Base-by-base conservation (phyloP, 2,329 filamentous ascomycete genomes). In the Exophiala bonariae region DNA sequence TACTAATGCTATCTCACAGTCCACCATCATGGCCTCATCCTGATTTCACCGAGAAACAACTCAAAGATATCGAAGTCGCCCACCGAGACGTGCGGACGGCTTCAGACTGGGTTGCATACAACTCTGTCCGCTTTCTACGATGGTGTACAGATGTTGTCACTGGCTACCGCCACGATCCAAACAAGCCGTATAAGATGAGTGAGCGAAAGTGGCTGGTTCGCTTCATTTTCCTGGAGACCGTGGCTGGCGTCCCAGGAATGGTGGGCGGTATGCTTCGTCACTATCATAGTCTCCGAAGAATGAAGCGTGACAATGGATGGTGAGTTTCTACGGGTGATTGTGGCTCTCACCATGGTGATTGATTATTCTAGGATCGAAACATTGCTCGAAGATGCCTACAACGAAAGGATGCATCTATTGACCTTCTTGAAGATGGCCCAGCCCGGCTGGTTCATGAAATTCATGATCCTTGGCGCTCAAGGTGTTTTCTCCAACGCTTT, bases 341-440 rank as follows among this genome's bases (percentile, higher is more conserved):
- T n/a, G n/a, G n/a, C n/a, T n/a, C n/a, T n/a, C n/a, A n/a, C n/a
- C n/a, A n/a, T n/a, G n/a, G n/a, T n/a, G n/a, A n/a, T n/a, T n/a
- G n/a, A n/a, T n/a, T n/a, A n/a, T n/a, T n/a, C n/a, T n/a, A 79
- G 87, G 89, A 97, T 99, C 64, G 90, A 95, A 69, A 92, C 88
- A 1, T 75, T 96, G 7, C 79, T 96, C 1, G 89, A 95, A 67
- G 89, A 95, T 72, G 87, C 85, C 54, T 95, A 89, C 71, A 96
- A 96, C 66, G 90, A 96, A 68, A 79, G 91, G 19, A 96, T 97
- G 90, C 89, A 95, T 61, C 81, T 95, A 1, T 73, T 95, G 22
- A 93, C 88, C 0, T 96, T 97, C 69, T 83, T 99, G 67, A 95
- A 95, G 70, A 87, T 96, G 78, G 87, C 85, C 47, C 80, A 90